Evolutionary conservation across 352 stramenopile species (phyloP).

Genomic region (Phytophthora pinifolia): DNA sequence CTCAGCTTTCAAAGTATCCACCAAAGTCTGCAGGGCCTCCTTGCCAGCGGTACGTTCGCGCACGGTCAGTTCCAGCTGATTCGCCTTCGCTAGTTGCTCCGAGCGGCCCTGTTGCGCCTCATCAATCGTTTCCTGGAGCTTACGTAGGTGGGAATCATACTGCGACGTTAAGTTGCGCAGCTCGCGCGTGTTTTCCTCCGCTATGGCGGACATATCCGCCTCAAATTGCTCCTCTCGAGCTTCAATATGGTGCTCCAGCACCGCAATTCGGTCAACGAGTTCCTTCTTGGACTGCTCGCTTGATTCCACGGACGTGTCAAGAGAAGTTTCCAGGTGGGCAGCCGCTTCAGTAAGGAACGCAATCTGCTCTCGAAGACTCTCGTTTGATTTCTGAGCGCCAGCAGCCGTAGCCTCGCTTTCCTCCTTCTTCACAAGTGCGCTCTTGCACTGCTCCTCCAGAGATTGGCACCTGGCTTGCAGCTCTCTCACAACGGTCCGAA

Average conservation of each 20-base stretch:
- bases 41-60: constrained; percentile 28
- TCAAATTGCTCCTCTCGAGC: constrained; percentile 26
- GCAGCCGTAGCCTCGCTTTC: constrained; percentile 9
- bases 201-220: constrained; percentile 22
- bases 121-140: constrained; percentile 28
- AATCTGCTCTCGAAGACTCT: constrained; percentile 29
- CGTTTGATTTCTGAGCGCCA: constrained; percentile 14
- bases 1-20: constrained; percentile 39
- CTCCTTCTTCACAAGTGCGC: constrained; percentile 18
- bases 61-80: constrained; percentile 17
- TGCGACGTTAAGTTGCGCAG: constrained; percentile 29
- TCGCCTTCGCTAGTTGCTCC: constrained; percentile 17
- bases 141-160: constrained; percentile 30
- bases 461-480: constrained; percentile 34
- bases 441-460: constrained; percentile 33
- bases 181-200: constrained; percentile 25
- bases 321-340: constrained; percentile 27
- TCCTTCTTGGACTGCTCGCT: constrained; percentile 32
- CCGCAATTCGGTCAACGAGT: constrained; percentile 30
- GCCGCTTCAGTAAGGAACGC: constrained; percentile 23
- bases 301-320: constrained; percentile 34
- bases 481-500: constrained; percentile 55
- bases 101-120: constrained; percentile 10
- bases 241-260: constrained; percentile 36
- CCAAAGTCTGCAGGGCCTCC: constrained; percentile 24